phyloP scores from a whole-genome alignment of 2,329 filamentous ascomycete species.

The Aureobasidium leucospermi region DNA sequence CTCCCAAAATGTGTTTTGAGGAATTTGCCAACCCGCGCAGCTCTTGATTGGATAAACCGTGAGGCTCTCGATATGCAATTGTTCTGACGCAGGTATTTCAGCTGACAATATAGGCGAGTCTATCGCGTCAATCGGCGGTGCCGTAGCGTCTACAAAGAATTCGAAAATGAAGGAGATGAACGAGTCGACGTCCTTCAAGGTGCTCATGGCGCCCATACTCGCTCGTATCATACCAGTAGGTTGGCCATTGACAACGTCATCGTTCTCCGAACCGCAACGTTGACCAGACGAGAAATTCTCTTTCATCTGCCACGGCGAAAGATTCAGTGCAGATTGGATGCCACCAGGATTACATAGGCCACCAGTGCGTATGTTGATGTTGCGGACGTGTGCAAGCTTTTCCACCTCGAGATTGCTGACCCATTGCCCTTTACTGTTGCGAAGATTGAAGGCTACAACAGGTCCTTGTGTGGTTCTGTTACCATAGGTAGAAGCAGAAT shows the following conservation, averaged over 20 bases:
- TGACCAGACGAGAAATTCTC: slow-evolving; percentile 78
- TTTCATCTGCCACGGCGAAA: slow-evolving; percentile 75
- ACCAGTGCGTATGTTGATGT: slow-evolving; percentile 79
- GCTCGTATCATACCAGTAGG: slow-evolving; percentile 81
- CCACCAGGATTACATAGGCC: slow-evolving; percentile 90
- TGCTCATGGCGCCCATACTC: slow-evolving; percentile 89
- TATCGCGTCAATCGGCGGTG: background rate
- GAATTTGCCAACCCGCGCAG: slow-evolving; percentile 71
- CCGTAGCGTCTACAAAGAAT: slow-evolving; percentile 25
- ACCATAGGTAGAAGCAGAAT: slow-evolving; percentile 32
- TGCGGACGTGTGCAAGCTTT: slow-evolving; percentile 70
- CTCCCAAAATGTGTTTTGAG: slow-evolving; percentile 60
- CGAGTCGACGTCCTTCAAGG: slow-evolving; percentile 59
- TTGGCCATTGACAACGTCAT: slow-evolving; percentile 76
- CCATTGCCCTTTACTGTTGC: slow-evolving; percentile 62
- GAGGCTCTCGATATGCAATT: slow-evolving; percentile 40
- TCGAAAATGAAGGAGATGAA: slow-evolving; percentile 47
- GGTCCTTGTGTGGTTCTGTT: slow-evolving; percentile 55
- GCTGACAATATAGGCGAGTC: background rate
- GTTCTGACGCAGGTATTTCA: background rate
- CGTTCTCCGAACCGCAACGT: slow-evolving; percentile 74
- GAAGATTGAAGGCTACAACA: slow-evolving; percentile 76
- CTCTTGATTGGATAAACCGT: slow-evolving; percentile 89
- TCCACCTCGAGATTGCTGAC: slow-evolving; percentile 79
- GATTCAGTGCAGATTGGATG: slow-evolving; percentile 61